Percentiles rank a stretch among this genome's conserved stretches.
phyloP scores from a whole-genome alignment of 345 rosid genomes.

The Melaleuca alternifolia region DNA sequence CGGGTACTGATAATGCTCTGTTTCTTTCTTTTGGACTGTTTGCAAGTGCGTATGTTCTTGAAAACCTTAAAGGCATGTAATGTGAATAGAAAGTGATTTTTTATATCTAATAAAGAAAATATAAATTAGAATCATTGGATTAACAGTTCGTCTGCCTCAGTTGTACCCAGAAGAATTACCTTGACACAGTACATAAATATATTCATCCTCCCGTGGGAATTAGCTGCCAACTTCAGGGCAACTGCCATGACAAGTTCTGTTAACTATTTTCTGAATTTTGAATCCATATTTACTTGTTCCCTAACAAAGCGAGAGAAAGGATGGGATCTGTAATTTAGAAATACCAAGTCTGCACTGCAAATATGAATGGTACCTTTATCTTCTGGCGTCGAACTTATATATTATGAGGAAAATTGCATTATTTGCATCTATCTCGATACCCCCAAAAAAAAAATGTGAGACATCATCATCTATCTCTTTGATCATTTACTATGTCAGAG shows the following conservation, averaged over 20 bases:
- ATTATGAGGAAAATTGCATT: not conserved
- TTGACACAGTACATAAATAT: not conserved
- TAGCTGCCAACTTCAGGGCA: not conserved
- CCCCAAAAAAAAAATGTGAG: no score
- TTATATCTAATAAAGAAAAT: not conserved
- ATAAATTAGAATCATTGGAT: not conserved
- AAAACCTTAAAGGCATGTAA: not conserved
- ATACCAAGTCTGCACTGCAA: not conserved
- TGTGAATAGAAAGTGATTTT: not conserved
- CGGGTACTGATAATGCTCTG: conserved; percentile 20
- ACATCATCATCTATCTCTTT: not conserved
- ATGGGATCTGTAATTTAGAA: not conserved
- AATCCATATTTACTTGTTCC: not conserved
- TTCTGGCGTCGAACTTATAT: not conserved
- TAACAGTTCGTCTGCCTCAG: not conserved
- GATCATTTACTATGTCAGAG: not conserved
- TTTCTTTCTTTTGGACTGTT: not conserved
- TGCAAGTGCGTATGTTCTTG: not conserved
- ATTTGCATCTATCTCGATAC: no score
- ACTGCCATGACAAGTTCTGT: not conserved
- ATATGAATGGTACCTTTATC: not conserved
- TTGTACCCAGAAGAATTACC: not conserved
- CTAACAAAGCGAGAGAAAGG: not conserved
- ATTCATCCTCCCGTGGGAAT: not conserved
- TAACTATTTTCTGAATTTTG: not conserved